phyloP scores from a whole-genome alignment of 2,329 filamentous ascomycete genomes.

The Dendrostoma leiphaemia region DNA sequence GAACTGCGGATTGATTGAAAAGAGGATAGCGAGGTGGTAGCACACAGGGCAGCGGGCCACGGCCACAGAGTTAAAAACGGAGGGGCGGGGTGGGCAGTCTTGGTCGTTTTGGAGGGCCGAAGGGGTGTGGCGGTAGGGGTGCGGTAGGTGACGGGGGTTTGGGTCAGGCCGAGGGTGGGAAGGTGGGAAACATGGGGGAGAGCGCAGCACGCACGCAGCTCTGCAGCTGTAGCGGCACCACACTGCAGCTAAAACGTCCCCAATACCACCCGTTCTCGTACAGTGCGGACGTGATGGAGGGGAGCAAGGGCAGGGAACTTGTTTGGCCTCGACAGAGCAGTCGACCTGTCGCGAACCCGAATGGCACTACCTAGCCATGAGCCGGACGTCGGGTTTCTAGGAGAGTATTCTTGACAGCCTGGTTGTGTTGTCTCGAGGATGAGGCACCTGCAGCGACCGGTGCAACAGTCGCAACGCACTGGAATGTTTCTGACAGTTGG shows the following conservation, averaged over 20 bases:
- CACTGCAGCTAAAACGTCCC: slow-evolving; percentile 23
- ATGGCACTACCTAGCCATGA: slow-evolving; percentile 12
- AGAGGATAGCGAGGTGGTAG: slow-evolving; percentile 50
- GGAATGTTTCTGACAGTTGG: slow-evolving; percentile 18
- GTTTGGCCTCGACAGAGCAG: slow-evolving; percentile 7
- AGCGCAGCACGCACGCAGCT: slow-evolving; percentile 13
- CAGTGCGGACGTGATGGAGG: slow-evolving; percentile 13
- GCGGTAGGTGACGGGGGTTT: slow-evolving; percentile 10
- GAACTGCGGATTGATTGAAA: slow-evolving; percentile 48
- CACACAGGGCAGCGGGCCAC: slow-evolving; percentile 43
- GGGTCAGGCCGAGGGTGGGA: slow-evolving; percentile 28
- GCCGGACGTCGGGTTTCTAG: slow-evolving; percentile 13
- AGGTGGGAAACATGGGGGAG: slow-evolving; percentile 22
- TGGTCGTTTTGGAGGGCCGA: slow-evolving; percentile 14
- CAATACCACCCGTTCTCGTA: slow-evolving; percentile 19
- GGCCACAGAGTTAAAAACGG: slow-evolving; percentile 37
- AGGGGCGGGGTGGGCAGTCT: slow-evolving; percentile 27
- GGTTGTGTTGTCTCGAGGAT: slow-evolving; percentile 5
- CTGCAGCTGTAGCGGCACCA: slow-evolving; percentile 20
- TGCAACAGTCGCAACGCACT: slow-evolving; percentile 16
- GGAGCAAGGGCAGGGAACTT: slow-evolving; percentile 9
- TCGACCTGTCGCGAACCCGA: slow-evolving; percentile 23
- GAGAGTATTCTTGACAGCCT: not conserved
- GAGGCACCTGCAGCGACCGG: slow-evolving; percentile 1
- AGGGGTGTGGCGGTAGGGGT: slow-evolving; percentile 10